Conservation (phyloP, 257 asterid genomes). For the Nicotiana noctiflora region DNA sequence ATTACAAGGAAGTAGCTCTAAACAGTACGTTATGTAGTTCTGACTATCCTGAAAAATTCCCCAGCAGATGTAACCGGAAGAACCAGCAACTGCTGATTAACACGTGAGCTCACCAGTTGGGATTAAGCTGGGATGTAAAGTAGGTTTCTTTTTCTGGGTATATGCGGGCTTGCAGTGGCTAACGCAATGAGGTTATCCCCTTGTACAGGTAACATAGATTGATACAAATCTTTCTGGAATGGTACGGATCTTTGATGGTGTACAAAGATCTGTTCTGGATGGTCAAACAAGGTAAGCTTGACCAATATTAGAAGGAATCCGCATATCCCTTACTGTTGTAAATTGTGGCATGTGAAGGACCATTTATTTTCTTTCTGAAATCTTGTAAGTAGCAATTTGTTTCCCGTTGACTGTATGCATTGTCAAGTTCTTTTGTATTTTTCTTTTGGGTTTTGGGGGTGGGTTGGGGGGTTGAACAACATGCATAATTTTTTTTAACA, state of each 20-base stretch:
- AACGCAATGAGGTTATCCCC: not conserved
- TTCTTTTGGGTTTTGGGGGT: not conserved
- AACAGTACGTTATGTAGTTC: not conserved
- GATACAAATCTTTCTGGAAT: not conserved
- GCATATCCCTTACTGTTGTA: not conserved
- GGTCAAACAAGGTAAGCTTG: not conserved
- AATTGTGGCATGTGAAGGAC: not conserved
- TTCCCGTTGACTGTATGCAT: not conserved
- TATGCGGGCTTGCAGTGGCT: not conserved
- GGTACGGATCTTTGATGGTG: not conserved
- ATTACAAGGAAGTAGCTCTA: not conserved
- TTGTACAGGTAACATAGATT: constrained; percentile 8
- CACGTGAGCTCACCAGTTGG: not conserved
- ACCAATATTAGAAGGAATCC: not conserved
- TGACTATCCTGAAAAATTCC: not conserved
- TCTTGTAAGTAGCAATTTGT: not conserved
- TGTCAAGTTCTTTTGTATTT: too few species aligned
- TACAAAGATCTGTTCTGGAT: not conserved
- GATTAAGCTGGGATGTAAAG: not conserved
- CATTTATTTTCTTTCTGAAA: not conserved
- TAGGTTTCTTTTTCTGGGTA: not conserved
- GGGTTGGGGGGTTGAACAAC: too few species aligned
- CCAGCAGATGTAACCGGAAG: not conserved
- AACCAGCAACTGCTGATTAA: not conserved
- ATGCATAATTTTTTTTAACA: not conserved